Conservation (phyloP, 2,329 filamentous ascomycete species). For the Leptographium flavum region DNA sequence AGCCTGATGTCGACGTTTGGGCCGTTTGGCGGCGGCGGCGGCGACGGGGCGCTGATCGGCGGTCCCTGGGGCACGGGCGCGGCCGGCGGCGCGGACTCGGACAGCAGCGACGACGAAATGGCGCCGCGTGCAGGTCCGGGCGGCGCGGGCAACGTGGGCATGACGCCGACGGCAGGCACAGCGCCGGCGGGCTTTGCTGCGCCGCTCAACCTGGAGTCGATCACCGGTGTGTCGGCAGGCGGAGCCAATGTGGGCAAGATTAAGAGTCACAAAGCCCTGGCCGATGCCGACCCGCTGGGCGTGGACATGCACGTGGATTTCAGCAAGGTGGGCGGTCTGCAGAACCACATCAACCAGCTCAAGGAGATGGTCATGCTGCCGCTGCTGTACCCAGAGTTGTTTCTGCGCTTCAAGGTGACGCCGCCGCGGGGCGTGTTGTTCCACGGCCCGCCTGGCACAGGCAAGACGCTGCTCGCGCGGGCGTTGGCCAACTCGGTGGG, state of each 20-base stretch:
- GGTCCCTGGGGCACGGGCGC: conserved; percentile 64
- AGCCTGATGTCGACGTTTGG: conserved; percentile 80
- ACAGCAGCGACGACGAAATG: conserved; percentile 92
- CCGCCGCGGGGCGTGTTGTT: conserved; percentile 91
- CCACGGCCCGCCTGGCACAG: conserved; percentile 91
- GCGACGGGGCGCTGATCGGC: conserved; percentile 54
- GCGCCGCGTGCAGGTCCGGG: conserved; percentile 28
- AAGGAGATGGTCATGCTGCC: conserved; percentile 98
- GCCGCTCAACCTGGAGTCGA: conserved; percentile 23
- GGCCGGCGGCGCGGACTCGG: conserved; percentile 71
- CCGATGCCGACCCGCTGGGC: conserved; percentile 86
- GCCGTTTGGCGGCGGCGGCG: conserved; percentile 78
- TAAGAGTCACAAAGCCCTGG: conserved; percentile 81
- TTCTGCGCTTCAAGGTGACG: conserved; percentile 79
- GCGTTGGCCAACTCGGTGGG: conserved; percentile 86
- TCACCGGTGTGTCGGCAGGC: conserved; percentile 24
- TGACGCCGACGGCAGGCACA: conserved; percentile 39
- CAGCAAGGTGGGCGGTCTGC: conserved; percentile 80
- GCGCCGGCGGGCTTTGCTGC: conserved; percentile 12
- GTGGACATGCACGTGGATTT: conserved; percentile 90
- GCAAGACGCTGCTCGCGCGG: conserved; percentile 91
- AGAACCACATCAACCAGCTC: conserved; percentile 88
- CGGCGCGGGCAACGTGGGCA: conserved; percentile 41
- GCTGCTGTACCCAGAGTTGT: conserved; percentile 87
- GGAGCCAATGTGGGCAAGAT: conserved; percentile 81